These are phyloP conservation scores for Geranomyces variabilis DNA, from an alignment of 192 early-diverging fungal genomes.

Conservation along the genomic window DNA sequence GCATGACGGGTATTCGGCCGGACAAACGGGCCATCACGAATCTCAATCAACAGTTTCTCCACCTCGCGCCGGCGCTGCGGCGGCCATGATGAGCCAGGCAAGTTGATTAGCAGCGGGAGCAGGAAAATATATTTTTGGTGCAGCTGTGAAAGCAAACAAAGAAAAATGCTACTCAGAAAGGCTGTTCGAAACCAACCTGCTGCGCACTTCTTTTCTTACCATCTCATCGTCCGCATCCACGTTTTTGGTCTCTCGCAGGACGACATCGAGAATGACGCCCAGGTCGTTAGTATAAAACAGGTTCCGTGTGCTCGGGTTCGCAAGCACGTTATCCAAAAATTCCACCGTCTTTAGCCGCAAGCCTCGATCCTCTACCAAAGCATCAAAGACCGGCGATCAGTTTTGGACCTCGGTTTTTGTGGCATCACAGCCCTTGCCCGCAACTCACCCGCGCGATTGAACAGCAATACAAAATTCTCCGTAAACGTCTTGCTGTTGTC, in stretches of 20 bases:
- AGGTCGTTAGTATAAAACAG: slow-evolving; percentile 94
- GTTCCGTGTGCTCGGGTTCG: slow-evolving; percentile 57
- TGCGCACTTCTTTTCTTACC: slow-evolving; percentile 28
- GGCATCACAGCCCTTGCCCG: background rate
- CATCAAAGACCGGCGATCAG: background rate
- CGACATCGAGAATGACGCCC: slow-evolving; percentile 82
- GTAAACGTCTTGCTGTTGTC: slow-evolving; percentile 77
- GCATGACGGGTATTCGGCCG: slow-evolving; percentile 11
- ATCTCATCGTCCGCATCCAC: slow-evolving; percentile 69
- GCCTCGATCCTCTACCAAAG: slow-evolving; percentile 13
- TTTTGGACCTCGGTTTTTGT: too few species aligned
- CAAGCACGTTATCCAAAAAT: slow-evolving; percentile 74
- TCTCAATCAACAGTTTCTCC: slow-evolving; percentile 16
- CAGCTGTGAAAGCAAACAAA: slow-evolving; percentile 24
- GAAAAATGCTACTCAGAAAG: background rate
- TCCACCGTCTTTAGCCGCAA: slow-evolving; percentile 49
- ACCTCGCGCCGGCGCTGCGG: slow-evolving; percentile 6
- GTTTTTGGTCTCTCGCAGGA: slow-evolving; percentile 80
- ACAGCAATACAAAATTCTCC: slow-evolving; percentile 88
- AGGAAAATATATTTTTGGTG: slow-evolving; percentile 47
- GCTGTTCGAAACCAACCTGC: background rate
- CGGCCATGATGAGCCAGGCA: slow-evolving; percentile 12
- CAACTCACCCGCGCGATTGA: slow-evolving; percentile 81
- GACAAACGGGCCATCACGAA: slow-evolving; percentile 30
- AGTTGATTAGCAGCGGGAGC: slow-evolving; percentile 34